Evolutionary conservation across 345 rosid species (phyloP).

Genomic region (Citrus reticulata): DNA sequence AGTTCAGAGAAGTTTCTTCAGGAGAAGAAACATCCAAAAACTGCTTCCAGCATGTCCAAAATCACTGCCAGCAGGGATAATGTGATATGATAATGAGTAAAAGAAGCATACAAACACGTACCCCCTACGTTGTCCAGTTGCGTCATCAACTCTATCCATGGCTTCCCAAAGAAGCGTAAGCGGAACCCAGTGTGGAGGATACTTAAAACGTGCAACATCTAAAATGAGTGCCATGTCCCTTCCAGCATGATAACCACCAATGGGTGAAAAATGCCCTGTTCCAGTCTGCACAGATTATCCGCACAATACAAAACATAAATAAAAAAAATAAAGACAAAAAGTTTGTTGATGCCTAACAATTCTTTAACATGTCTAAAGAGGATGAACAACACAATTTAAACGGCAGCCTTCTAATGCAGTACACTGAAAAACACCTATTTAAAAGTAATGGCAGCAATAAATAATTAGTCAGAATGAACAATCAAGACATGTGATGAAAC

Average conservation of each 20-base stretch:
- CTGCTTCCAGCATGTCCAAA: neutral
- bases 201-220: slow-evolving; percentile 97
- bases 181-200: slow-evolving; percentile 99
- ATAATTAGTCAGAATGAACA: neutral
- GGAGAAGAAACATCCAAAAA: neutral
- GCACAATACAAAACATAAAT: neutral
- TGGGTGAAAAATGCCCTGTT: slow-evolving; percentile 91
- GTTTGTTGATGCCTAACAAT: neutral
- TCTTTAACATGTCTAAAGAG: neutral
- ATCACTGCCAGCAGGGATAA: neutral
- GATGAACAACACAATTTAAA: neutral
- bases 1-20: neutral
- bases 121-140: slow-evolving; percentile 82
- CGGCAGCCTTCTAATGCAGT: neutral
- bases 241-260: slow-evolving; percentile 89
- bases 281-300: slow-evolving; percentile 62
- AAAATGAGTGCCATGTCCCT: slow-evolving; percentile 93
- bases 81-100: neutral
- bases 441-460: neutral
- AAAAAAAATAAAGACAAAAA: neutral
- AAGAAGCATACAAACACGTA: slow-evolving; percentile 18
- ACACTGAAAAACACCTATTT: neutral
- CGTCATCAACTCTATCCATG: slow-evolving; percentile 62
- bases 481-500: neutral
- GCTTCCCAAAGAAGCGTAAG: slow-evolving; percentile 92